phyloP scores from a whole-genome alignment of 139 green algal species.

The Monoraphidium neglectum region DNA sequence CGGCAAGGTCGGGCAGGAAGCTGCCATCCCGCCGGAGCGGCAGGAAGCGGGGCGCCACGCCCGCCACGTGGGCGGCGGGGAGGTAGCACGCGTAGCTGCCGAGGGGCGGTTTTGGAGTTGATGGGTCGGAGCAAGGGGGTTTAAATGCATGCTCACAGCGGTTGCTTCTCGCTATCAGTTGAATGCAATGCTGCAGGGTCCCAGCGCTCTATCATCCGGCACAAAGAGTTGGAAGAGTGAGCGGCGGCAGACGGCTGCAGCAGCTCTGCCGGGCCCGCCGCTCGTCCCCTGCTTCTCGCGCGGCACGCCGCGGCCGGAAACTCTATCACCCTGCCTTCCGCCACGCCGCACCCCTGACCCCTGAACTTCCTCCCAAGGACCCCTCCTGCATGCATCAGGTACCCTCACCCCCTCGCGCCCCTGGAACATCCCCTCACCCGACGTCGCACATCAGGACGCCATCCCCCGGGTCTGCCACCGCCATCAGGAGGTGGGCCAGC shows the following conservation, averaged over 20 bases:
- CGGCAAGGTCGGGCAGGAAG: conserved; percentile 31
- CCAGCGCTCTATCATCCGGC: not conserved
- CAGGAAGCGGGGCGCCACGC: conserved; percentile 37
- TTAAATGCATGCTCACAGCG: not conserved
- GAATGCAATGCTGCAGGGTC: not conserved
- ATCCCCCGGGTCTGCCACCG: conserved; percentile 42
- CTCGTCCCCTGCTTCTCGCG: no score
- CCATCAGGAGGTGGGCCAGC: conserved; percentile 49
- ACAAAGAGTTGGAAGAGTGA: not conserved
- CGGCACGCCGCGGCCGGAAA: no score
- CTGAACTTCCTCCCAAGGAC: no score
- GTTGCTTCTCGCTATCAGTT: not conserved
- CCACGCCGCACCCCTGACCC: no score
- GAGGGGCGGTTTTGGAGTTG: not conserved
- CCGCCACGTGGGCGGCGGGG: conserved; percentile 36
- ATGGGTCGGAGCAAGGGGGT: not conserved
- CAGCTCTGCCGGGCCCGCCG: not conserved
- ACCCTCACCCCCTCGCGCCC: not conserved
- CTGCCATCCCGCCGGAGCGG: conserved; percentile 14
- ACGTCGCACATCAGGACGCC: conserved; percentile 22
- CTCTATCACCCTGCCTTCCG: no score
- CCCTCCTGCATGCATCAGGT: no score
- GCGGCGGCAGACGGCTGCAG: not conserved
- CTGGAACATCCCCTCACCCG: not conserved
- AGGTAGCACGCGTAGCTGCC: not conserved